Evolutionary conservation across 306 rosid genomes (phyloP), one percentile per base, ranked within the genome.

Genomic region (Malus orientalis): DNA sequence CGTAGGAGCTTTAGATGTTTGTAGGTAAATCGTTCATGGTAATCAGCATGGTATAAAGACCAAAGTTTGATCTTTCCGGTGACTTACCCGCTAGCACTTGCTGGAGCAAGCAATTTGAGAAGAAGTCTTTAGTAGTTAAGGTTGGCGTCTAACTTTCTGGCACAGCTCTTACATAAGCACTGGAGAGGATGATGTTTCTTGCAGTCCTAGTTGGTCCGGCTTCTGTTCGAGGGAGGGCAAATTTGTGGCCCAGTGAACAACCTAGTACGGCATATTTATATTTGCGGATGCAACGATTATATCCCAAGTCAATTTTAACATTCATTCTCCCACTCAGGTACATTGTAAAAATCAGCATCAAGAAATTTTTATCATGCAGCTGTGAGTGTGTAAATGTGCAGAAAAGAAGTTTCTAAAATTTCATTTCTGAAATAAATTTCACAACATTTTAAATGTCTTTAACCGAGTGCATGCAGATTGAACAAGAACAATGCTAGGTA

Each of bases 381-480:
- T 73, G 38, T 36, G 79, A 74, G 69, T 89, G 96, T 88, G 4
- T 32, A 84, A 74, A 85, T 81, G 72, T 82, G 85, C 73, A 85
- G 81, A 79, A 75, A 68, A 75, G 80, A 55, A 75, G 57, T 67
- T 53, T 38, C 25, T 29, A 36, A 36, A 36, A 36, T 36, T 36
- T 36, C 40, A 36, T 36, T 36, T 36, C 9, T 36, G 40, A 36
- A 36, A 22, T 58, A 23, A 33, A 27, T 63, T 58, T 57, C 16
- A 7, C 9, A 73, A 57, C 53, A 36, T 15, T n/a, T 66, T 75
- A 32, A 5, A 18, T 14, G 55, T 15, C 20, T 15, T 15, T 49
- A 49, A 15, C 55, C 40, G 0, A 36, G 40, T 36, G 9, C 9
- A 36, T 1, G 2, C 40, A 36, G 40, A 36, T 36, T 36, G 40